Base-by-base conservation (phyloP, 148 eudicot genomes). In the Camellia japonica region DNA sequence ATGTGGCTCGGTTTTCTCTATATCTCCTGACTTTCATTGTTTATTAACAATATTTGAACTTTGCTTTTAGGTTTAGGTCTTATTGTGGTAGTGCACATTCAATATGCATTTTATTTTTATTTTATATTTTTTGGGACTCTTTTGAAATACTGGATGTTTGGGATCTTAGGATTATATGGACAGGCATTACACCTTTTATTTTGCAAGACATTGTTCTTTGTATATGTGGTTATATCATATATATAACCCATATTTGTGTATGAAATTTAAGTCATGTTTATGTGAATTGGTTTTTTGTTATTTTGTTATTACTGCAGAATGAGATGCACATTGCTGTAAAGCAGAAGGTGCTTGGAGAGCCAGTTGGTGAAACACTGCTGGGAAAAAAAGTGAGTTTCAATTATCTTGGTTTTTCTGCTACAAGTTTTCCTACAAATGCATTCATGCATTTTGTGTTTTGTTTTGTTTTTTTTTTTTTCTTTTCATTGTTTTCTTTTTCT, bases 321-420 rank as follows among this genome's bases (percentile, higher is more conserved):
- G 93, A 92, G 89, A 87, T 96, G 98, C 89, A 89, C 78, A 90
- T 75, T 64, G 85, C 99, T 58, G 82, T 96, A 62, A 88, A 83
- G 81, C 82, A 84, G 75, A 91, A 84, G 78, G 91, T 71, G 76
- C 93, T 96, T 75, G 99, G 99, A 58, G 91, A 83, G 72, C 99
- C 99, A 59, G 76, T 80, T 75, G 99, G 99, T 70, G 93, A 84
- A 82, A 91, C 92, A 69, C 84, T 96, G 82, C 83, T 91, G 49
- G 97, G 98, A 16, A 96, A 96, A 88, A 93, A 93, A n/a, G 99
- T 96, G 75, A 88, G 92, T 59, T 82, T 49, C 14, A 18, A 69
- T 7, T 68, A 38, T 47, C 52, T 73, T 70, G 59, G 55, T 49
- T 41, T 68, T 54, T 54, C 6, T 38, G 52, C 65, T 63, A 23